Evolutionary conservation across 257 asterid genomes (phyloP), one percentile per base, ranked within the genome.

Genomic region (Scutellaria barbata): DNA sequence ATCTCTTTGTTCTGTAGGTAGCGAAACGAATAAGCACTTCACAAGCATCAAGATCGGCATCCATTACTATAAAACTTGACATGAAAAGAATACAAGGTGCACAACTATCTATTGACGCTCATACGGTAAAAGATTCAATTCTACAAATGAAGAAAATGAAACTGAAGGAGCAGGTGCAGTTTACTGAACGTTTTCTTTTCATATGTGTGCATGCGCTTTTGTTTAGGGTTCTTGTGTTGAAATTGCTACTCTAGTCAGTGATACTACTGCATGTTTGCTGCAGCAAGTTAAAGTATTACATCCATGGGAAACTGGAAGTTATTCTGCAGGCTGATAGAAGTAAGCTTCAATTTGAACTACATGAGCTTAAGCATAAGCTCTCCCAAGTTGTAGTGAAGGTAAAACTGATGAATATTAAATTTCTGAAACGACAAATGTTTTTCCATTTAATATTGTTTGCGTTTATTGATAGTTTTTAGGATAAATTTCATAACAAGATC

Each of bases 351-450:
- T 90, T 90, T 79, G 89, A 80, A 79, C 89, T 90, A 72, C 85
- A 88, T 51, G 78, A 57, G 45, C 82, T 89, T 33, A 87, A 87
- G 82, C 79, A 76, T 74, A 89, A 74, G 86, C 96, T 94, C 72
- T 76, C 92, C 46, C 77, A 68, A 55, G 90, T 94, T 61, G 92
- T 90, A 67, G 97, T 94, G 80, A 85, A 89, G 96, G 97, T 91
- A 74, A 82, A 65, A 51, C 74, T 68, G 52, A 75, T 48, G 56
- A 48, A 64, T 61, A 11, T 77, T 45, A 67, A 60, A 60, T 47
- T 10, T 76, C 55, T 43, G 9, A 48, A 59, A 52, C 51, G 52
- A 35, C 55, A 37, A 53, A 22, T 54, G 43, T 46, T n/a, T 62
- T 39, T 40, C 39, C 51, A 7, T 66, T 78, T 46, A 37, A 43